These are phyloP conservation scores for Cupressus sempervirens DNA, from an alignment of 75 land plant species.

Conservation along the genomic window DNA sequence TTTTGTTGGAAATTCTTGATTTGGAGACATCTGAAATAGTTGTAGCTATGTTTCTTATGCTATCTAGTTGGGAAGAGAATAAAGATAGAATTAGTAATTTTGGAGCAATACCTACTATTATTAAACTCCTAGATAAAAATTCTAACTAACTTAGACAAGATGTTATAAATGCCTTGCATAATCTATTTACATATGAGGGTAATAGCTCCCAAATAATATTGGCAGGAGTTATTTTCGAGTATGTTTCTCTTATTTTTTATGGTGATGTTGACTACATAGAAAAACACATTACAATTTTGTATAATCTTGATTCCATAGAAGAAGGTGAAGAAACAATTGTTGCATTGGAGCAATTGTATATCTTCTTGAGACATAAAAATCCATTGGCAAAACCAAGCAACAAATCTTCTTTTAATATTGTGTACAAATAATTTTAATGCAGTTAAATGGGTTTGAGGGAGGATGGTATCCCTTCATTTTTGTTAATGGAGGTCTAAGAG, in stretches of 20 bases:
- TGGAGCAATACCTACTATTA: constrained; percentile 59
- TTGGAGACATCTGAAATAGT: constrained; percentile 49
- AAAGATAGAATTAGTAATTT: constrained; percentile 67
- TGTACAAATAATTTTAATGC: constrained; percentile 56
- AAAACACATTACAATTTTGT: constrained; percentile 64
- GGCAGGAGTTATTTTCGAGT: constrained; percentile 44
- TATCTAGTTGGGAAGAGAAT: constrained; percentile 77
- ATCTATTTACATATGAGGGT: constrained; percentile 60
- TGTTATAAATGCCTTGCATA: constrained; percentile 73
- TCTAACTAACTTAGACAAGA: constrained; percentile 66
- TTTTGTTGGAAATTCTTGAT: constrained; percentile 54
- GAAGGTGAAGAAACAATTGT: constrained; percentile 58
- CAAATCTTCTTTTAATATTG: constrained; percentile 53
- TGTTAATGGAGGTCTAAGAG: constrained; percentile 66
- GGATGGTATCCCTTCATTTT: constrained; percentile 82
- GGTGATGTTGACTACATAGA: constrained; percentile 42
- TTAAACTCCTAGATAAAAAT: constrained; percentile 36
- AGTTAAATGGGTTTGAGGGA: constrained; percentile 71
- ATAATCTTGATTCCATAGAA: constrained; percentile 48
- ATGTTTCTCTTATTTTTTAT: constrained; percentile 40
- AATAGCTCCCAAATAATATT: constrained; percentile 50
- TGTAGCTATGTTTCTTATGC: constrained; percentile 69
- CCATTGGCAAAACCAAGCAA: constrained; percentile 74
- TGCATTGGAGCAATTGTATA: constrained; percentile 51
- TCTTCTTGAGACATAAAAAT: constrained; percentile 55